phyloP scores from a whole-genome alignment of 164 flowering plant species.

The Echeveria elegans region DNA sequence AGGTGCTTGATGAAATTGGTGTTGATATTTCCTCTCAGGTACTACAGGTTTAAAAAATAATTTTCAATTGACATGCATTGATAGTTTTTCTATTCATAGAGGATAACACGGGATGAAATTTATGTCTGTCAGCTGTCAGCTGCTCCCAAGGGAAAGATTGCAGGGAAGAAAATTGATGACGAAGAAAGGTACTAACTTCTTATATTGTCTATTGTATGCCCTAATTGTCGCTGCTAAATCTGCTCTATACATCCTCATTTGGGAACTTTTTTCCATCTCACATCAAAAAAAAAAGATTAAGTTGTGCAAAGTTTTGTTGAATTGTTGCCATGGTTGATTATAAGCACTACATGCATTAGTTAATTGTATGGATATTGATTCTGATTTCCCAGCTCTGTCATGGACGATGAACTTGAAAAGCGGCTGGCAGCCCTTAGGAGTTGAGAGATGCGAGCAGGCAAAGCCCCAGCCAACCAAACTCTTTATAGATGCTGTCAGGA shows the following conservation, averaged over 20 bases:
- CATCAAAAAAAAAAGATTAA: too few relatives aligned
- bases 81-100: not conserved
- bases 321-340: not conserved
- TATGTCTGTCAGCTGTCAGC: conserved; percentile 57
- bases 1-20: conserved; percentile 98
- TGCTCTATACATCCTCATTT: not conserved
- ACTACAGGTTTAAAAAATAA: too few relatives aligned
- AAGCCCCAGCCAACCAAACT: not conserved
- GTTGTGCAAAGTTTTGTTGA: not conserved
- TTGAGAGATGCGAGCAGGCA: conserved; percentile 38
- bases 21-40: conserved; percentile 97
- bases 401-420: conserved; percentile 67
- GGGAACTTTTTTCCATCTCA: not conserved
- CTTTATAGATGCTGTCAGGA: not conserved
- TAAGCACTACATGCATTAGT: not conserved
- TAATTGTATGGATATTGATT: not conserved
- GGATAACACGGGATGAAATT: conserved; percentile 11
- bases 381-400: conserved; percentile 45
- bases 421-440: conserved; percentile 85
- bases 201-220: not conserved
- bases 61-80: not conserved
- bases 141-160: conserved; percentile 78
- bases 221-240: not conserved
- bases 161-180: conserved; percentile 51
- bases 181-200: conserved; percentile 52